These are phyloP conservation scores for Penicillium sp. DNA, from an alignment of 2,329 filamentous ascomycete genomes.

Conservation along the genomic window DNA sequence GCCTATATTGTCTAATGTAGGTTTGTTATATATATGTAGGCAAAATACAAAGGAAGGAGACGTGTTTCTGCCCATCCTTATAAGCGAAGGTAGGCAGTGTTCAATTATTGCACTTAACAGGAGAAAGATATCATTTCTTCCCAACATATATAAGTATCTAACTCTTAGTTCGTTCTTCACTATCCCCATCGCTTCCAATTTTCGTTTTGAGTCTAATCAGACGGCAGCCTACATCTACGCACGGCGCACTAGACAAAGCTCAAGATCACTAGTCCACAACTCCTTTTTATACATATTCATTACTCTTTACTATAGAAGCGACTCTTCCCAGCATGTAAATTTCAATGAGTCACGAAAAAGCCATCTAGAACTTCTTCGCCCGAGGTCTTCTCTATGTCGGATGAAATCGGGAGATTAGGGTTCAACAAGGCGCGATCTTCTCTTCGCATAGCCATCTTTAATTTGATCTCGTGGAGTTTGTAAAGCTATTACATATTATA, in stretches of 20 bases:
- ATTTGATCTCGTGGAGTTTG: neutral
- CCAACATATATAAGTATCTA: neutral
- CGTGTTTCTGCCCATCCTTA: no score
- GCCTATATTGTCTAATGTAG: neutral
- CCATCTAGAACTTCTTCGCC: neutral
- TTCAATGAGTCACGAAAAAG: neutral
- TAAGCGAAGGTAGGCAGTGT: neutral
- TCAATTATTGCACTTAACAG: neutral
- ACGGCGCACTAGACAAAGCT: no score
- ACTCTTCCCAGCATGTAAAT: neutral
- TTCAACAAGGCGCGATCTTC: neutral
- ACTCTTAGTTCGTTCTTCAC: neutral
- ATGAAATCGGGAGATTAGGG: conserved; percentile 11
- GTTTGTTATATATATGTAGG: no score
- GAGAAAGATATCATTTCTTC: neutral
- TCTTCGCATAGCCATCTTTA: neutral
- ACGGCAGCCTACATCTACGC: neutral
- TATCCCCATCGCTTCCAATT: no score
- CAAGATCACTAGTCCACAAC: neutral
- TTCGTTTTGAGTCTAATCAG: no score
- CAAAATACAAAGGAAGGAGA: neutral
- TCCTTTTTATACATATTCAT: neutral
- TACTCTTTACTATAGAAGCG: neutral
- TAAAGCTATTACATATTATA: conserved; percentile 2
- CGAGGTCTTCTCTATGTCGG: conserved; percentile 2